phyloP scores from a whole-genome alignment of 2,329 filamentous ascomycete genomes.

The Pestalotiopsis sp. region DNA sequence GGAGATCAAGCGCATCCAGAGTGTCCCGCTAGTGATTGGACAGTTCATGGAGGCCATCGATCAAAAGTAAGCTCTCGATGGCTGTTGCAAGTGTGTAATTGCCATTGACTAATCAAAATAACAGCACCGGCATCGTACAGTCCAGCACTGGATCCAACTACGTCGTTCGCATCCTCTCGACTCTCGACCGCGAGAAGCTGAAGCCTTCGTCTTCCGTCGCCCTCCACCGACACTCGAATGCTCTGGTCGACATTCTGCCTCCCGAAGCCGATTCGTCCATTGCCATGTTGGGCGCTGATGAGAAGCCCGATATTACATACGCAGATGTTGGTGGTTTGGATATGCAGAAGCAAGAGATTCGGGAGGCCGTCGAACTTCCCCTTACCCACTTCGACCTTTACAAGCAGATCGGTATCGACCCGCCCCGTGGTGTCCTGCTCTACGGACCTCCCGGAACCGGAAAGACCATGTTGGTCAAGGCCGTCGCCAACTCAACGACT shows the following conservation, averaged over 20 bases:
- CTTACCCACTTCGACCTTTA: conserved; percentile 98
- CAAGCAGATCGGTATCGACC: conserved; percentile 98
- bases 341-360: conserved; percentile 99
- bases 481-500: conserved; percentile 96
- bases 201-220: conserved; percentile 98
- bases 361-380: conserved; percentile 94
- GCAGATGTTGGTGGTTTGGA: conserved; percentile 96
- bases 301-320: conserved; percentile 98
- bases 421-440: conserved; percentile 90
- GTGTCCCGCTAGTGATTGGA: conserved; percentile 94
- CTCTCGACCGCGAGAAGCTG: conserved; percentile 94
- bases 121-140: conserved; percentile 94
- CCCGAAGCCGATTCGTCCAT: conserved; percentile 98
- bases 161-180: conserved; percentile 96
- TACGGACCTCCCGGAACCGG: conserved; percentile 93
- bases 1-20: conserved; percentile 99
- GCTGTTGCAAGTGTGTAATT: no score
- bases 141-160: conserved; percentile 99
- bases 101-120: neutral
- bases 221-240: conserved; percentile 96
- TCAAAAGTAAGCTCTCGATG: conserved; percentile 73
- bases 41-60: conserved; percentile 99
- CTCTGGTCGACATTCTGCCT: conserved; percentile 96
- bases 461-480: conserved; percentile 92
- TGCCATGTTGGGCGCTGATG: conserved; percentile 92